Conservation (phyloP, 495 filamentous ascomycete species). For the Podospora tetraspora region DNA sequence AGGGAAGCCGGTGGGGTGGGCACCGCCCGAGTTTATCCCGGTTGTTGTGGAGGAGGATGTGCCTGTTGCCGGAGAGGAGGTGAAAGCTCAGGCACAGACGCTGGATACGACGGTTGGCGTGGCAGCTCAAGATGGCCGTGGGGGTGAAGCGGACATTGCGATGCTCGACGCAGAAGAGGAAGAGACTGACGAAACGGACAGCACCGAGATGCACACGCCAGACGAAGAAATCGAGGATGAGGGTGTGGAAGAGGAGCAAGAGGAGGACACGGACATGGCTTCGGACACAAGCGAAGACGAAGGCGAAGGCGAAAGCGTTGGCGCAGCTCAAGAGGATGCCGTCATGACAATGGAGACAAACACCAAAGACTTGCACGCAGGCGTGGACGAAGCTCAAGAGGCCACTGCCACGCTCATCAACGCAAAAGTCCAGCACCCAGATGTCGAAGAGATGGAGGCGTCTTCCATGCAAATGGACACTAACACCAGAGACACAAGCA, state of each 20-base stretch:
- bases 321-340: background rate
- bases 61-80: background rate
- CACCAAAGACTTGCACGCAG: background rate
- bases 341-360: background rate
- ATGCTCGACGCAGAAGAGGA: background rate
- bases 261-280: background rate
- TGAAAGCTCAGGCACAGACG: background rate
- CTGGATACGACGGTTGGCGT: background rate
- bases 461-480: no score
- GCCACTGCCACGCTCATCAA: no score
- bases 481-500: no score
- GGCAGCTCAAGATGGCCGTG: background rate
- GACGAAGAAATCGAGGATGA: background rate
- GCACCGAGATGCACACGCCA: background rate
- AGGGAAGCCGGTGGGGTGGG: conserved; percentile 35
- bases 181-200: background rate
- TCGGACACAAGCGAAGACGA: background rate
- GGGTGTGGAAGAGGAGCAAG: background rate
- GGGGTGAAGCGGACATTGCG: background rate
- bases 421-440: no score
- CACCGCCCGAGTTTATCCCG: conserved; percentile 11
- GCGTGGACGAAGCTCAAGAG: no score
- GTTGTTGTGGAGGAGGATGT: background rate
- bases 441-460: background rate
- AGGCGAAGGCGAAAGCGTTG: background rate